Evolutionary conservation across 2,329 filamentous ascomycete genomes (phyloP).

Genomic region (Pseudogymnoascus sp.): DNA sequence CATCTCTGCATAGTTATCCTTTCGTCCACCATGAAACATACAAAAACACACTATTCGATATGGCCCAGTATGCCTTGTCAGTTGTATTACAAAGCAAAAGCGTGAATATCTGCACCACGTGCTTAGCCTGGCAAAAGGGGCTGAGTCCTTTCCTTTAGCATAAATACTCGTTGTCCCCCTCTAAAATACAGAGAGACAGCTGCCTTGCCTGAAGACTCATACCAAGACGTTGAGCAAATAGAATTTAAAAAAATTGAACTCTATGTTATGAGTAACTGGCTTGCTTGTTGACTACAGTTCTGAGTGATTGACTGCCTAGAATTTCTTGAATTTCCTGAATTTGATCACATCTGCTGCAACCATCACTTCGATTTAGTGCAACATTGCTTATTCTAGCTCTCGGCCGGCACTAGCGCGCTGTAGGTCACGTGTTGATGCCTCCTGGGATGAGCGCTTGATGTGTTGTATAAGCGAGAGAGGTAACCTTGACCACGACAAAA

Average conservation of each 20-base stretch:
- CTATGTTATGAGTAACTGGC: not conserved
- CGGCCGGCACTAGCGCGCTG: not conserved
- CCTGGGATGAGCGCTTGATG: not conserved
- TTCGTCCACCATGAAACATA: not conserved
- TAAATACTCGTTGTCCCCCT: not conserved
- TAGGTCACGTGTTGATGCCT: not conserved
- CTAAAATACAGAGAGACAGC: not conserved
- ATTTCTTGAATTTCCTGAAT: not conserved
- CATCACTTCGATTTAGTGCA: not conserved
- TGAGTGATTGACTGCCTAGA: not conserved
- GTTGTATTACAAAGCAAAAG: not conserved
- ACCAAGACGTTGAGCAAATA: not conserved
- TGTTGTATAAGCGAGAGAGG: slow-evolving; percentile 9
- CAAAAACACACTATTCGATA: not conserved
- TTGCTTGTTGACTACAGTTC: not conserved
- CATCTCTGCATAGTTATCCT: not conserved
- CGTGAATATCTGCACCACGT: not conserved
- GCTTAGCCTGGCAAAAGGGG: not conserved
- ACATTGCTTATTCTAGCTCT: not conserved
- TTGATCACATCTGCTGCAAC: not conserved
- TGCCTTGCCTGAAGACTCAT: not conserved
- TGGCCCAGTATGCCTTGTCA: not conserved
- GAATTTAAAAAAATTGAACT: not conserved
- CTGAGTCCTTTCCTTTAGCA: not conserved
- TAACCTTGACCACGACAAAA: slow-evolving; percentile 10